Evolutionary conservation across 163 green algal genomes (phyloP).

Genomic region (Scenedesmus sp.): DNA sequence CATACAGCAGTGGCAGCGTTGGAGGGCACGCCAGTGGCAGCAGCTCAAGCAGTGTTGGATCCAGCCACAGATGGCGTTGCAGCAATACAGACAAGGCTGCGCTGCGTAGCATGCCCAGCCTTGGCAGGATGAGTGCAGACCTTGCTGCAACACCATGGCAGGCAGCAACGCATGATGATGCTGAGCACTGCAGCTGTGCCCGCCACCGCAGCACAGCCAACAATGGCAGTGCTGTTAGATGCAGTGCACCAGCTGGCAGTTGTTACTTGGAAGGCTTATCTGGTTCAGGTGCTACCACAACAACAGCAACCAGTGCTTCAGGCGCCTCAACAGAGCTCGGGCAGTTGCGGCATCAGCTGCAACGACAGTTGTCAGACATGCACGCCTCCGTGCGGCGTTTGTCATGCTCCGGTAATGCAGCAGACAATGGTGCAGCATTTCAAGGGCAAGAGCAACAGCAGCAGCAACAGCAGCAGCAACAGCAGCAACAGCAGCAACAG

Average conservation of each 20-base stretch:
- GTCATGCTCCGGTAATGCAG: not conserved
- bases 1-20: not conserved
- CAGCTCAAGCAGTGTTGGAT: not conserved
- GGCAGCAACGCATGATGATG: not conserved
- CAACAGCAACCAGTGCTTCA: not conserved
- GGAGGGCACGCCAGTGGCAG: not conserved
- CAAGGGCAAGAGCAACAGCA: not conserved
- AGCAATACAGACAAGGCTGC: not conserved
- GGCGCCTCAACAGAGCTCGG: not conserved
- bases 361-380: not conserved
- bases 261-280: not conserved
- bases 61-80: not conserved
- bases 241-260: not conserved
- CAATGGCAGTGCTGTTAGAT: not conserved
- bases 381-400: not conserved
- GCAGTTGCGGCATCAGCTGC: not conserved
- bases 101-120: not conserved
- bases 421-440: not conserved
- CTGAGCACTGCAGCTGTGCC: not conserved
- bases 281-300: not conserved
- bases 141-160: not conserved
- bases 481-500: not conserved
- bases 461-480: constrained; percentile 7
- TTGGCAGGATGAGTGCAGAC: not conserved
- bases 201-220: not conserved